A percentile compares a stretch with the other conserved stretches of the same genome.
These are phyloP conservation scores for Limonomyces culmigenus DNA, from an alignment of 1,284 basidiomycete species.

Conservation along the genomic window DNA sequence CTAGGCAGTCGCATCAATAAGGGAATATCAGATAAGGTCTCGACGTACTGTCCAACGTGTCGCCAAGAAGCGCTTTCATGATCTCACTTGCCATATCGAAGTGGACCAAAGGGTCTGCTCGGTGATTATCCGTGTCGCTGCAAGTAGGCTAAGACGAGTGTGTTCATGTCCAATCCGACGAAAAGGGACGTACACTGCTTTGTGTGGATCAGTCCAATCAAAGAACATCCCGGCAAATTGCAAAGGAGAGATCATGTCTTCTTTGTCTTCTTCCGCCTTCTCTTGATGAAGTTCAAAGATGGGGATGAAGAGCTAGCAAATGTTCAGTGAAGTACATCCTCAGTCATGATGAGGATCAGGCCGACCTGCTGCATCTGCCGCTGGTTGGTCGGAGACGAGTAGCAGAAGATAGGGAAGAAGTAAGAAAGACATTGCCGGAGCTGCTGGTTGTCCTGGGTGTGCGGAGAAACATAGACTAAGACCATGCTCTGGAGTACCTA, in stretches of 20 bases:
- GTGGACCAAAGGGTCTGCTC: conserved; percentile 43
- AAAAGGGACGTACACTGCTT: conserved; percentile 44
- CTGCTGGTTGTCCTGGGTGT: conserved; percentile 74
- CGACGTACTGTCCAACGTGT: conserved; percentile 24
- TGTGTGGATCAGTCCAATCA: conserved; percentile 89
- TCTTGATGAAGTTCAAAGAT: conserved; percentile 58
- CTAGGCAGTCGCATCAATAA: conserved; percentile 21
- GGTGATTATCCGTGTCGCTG: conserved; percentile 20
- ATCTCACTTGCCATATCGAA: conserved; percentile 68
- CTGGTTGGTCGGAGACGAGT: conserved; percentile 72
- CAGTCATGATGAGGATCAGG: background rate
- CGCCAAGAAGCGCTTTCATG: conserved; percentile 40
- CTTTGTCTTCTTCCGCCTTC: too few relatives aligned
- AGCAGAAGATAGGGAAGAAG: conserved; percentile 92
- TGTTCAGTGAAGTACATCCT: conserved; percentile 3
- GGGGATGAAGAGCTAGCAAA: conserved; percentile 63
- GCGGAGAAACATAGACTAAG: conserved; percentile 76
- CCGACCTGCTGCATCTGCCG: conserved; percentile 56
- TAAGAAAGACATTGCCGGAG: conserved; percentile 89
- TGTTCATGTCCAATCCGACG: conserved; percentile 4
- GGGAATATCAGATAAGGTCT: background rate
- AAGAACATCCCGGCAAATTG: conserved; percentile 77
- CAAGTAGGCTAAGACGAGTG: conserved; percentile 8
- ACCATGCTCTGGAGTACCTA: conserved; percentile 72
- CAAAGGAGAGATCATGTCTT: too few relatives aligned